phyloP scores from a whole-genome alignment of 2,329 filamentous ascomycete species.

The Colletotrichum gigasporum region DNA sequence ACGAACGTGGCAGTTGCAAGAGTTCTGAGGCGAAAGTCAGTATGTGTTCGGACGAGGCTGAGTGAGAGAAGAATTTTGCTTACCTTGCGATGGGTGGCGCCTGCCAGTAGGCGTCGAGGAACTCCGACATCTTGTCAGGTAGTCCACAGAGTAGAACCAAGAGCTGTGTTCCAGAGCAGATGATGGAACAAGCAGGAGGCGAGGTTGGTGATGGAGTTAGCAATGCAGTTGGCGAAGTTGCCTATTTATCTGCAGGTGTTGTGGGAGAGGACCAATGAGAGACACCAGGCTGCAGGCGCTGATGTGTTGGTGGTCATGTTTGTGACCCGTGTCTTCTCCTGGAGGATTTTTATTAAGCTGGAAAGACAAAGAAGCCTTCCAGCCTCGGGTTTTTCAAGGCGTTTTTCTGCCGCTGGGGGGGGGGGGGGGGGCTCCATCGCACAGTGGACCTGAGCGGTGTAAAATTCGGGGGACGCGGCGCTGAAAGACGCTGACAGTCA shows the following conservation, averaged over 20 bases:
- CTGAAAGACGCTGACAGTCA: conserved; percentile 8
- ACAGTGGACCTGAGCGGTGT: conserved; percentile 23
- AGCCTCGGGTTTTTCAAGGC: conserved; percentile 25
- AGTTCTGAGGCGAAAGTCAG: conserved; percentile 60
- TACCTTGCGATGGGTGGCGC: conserved; percentile 54
- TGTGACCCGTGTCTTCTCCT: conserved; percentile 33
- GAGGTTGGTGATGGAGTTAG: conserved; percentile 18
- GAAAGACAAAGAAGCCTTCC: conserved; percentile 18
- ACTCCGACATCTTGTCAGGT: conserved; percentile 29
- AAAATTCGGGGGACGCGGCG: neutral
- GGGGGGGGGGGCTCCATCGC: neutral
- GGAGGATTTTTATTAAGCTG: conserved; percentile 13
- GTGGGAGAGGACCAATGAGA: conserved; percentile 23
- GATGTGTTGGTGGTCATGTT: conserved; percentile 30
- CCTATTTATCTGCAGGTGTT: conserved; percentile 24
- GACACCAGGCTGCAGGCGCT: conserved; percentile 31
- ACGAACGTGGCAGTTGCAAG: conserved; percentile 69
- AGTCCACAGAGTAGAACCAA: conserved; percentile 10
- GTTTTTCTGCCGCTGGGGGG: conserved; percentile 29
- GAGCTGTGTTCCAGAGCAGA: neutral
- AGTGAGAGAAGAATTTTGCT: conserved; percentile 26
- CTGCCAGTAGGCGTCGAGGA: conserved; percentile 48
- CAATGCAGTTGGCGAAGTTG: conserved; percentile 20
- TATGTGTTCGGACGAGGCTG: neutral
- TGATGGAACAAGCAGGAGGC: conserved; percentile 22